Conservation (phyloP, 1,139 yeast genomes). For the Spathaspora sp. region DNA sequence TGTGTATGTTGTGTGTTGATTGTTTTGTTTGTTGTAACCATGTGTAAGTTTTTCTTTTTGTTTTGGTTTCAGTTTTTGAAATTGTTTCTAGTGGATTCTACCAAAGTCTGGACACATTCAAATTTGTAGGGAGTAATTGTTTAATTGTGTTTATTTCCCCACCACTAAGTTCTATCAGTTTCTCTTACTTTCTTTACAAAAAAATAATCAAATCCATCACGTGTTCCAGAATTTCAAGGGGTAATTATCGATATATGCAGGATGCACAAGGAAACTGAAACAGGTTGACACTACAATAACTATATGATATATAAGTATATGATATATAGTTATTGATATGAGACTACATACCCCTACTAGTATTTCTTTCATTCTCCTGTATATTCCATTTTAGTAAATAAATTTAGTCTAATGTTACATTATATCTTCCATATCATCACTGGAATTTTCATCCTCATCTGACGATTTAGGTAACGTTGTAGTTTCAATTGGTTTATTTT, state of each 20-base stretch:
- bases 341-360: no score
- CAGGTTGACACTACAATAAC: not conserved
- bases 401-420: not conserved
- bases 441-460: constrained; percentile 5
- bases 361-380: not conserved
- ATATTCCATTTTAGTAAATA: not conserved
- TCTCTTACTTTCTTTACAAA: constrained; percentile 1
- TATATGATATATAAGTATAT: no score
- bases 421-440: constrained; percentile 7
- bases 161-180: not conserved
- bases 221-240: not conserved
- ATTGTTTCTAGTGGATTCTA: no score
- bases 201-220: not conserved
- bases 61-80: not conserved
- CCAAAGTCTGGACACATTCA: not conserved
- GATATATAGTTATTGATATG: no score
- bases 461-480: constrained; percentile 3
- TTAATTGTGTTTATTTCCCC: not conserved
- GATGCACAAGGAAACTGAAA: not conserved
- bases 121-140: not conserved
- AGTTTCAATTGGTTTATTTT: not conserved
- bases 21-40: not conserved
- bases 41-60: not conserved
- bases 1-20: not conserved
- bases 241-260: not conserved